Percentiles rank a stretch among this genome's conserved stretches.
These are phyloP conservation scores for Leavenworthia alabamica DNA, from an alignment of 345 rosid genomes.

Conservation along the genomic window DNA sequence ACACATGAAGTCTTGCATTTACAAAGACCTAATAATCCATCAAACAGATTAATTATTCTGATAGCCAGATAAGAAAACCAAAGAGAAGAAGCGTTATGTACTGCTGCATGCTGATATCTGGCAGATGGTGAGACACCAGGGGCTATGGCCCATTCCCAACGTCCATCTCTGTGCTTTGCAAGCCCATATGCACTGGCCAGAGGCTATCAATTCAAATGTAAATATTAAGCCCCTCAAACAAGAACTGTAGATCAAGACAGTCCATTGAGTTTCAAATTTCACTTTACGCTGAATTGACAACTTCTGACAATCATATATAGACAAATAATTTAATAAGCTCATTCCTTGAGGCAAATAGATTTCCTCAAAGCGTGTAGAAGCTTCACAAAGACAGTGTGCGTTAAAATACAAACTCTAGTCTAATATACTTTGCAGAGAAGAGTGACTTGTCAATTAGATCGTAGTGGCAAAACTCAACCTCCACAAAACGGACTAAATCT, in stretches of 20 bases:
- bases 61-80: constrained; percentile 1
- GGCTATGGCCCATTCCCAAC: constrained; percentile 99
- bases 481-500: neutral
- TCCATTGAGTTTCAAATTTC: constrained; percentile 10
- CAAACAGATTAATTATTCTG: constrained; percentile 11
- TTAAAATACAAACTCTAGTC: neutral
- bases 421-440: neutral
- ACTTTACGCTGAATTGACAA: neutral
- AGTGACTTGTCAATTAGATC: neutral
- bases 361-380: neutral
- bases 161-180: constrained; percentile 96
- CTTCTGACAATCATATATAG: neutral
- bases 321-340: neutral
- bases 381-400: neutral
- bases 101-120: constrained; percentile 98
- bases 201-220: constrained; percentile 45
- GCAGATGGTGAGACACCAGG: constrained; percentile 96
- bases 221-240: neutral
- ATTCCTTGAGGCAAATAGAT: neutral
- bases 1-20: constrained; percentile 90
- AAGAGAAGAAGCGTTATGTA: constrained; percentile 32
- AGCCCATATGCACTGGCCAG: constrained; percentile 93
- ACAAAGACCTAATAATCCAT: constrained; percentile 62
- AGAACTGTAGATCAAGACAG: constrained; percentile 11
- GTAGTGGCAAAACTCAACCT: constrained; percentile 1